Conservation (phyloP, 2,329 filamentous ascomycete genomes). For the Fusarium mexicanum region DNA sequence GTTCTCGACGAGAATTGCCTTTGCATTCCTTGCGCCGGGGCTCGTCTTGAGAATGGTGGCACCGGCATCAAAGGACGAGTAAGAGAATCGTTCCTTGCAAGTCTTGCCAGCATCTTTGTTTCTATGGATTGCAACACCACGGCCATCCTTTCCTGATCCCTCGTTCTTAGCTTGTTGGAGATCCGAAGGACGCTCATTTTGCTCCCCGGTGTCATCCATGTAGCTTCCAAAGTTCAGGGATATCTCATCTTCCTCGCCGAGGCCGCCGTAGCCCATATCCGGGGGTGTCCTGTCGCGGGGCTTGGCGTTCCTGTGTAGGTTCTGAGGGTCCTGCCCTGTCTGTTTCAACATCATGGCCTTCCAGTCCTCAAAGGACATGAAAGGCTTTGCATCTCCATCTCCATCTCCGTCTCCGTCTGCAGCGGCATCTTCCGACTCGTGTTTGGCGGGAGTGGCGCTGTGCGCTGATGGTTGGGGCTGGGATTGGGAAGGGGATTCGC, state of each 20-base stretch:
- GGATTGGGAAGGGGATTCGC: neutral
- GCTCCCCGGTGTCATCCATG: slow-evolving; percentile 32
- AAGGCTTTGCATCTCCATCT: slow-evolving; percentile 58
- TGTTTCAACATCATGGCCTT: slow-evolving; percentile 92
- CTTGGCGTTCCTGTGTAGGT: slow-evolving; percentile 70
- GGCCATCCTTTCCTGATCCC: slow-evolving; percentile 53
- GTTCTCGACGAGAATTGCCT: slow-evolving; percentile 91
- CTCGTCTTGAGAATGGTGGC: slow-evolving; percentile 94
- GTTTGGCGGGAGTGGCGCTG: neutral
- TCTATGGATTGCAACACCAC: slow-evolving; percentile 66
- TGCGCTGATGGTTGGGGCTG: slow-evolving; percentile 1
- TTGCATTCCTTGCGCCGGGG: slow-evolving; percentile 84
- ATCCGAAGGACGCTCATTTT: slow-evolving; percentile 5
- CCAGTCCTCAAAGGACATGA: slow-evolving; percentile 98
- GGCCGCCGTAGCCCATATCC: slow-evolving; percentile 76
- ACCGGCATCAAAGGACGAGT: slow-evolving; percentile 96
- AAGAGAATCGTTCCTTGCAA: slow-evolving; percentile 97
- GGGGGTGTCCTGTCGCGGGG: slow-evolving; percentile 61
- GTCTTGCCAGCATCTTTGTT: slow-evolving; percentile 96
- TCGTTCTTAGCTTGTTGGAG: slow-evolving; percentile 26
- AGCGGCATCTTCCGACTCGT: slow-evolving; percentile 21
- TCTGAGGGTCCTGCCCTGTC: slow-evolving; percentile 76
- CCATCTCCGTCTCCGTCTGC: slow-evolving; percentile 26
- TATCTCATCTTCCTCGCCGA: slow-evolving; percentile 92
- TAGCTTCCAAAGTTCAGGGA: slow-evolving; percentile 62